These are phyloP conservation scores for Cyclanthera cordifolia DNA, from an alignment of 306 rosid genomes.

Conservation along the genomic window DNA sequence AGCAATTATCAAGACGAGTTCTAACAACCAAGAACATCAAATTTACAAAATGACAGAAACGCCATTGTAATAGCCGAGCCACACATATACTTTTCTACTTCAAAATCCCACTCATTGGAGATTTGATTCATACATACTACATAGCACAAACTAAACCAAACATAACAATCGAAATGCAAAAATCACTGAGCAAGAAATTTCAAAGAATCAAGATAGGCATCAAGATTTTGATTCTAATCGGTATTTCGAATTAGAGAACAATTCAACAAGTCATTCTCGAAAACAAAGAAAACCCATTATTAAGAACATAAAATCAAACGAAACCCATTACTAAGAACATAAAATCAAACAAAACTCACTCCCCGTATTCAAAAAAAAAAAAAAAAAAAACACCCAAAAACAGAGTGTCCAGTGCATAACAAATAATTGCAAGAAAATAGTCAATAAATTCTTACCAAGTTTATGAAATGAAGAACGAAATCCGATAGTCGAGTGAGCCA, in stretches of 20 bases:
- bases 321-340: no score
- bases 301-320: no score
- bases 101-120: not conserved
- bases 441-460: not conserved
- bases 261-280: not conserved
- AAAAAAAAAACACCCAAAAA: not conserved
- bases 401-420: no score
- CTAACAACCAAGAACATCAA: not conserved
- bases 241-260: not conserved
- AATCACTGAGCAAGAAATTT: not conserved
- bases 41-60: not conserved
- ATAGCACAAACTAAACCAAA: not conserved
- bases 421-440: no score
- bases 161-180: not conserved
- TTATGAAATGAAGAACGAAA: not conserved
- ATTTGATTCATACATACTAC: not conserved
- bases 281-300: not conserved
- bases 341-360: not conserved
- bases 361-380: no score
- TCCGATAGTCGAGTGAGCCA: not conserved
- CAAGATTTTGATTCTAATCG: not conserved
- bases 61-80: not conserved
- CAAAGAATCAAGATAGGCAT: constrained; percentile 9
- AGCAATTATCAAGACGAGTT: not conserved
- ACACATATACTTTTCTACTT: not conserved